phyloP scores from a whole-genome alignment of 1,284 basidiomycete genomes.

The Cutaneotrichosporon cavernicola region DNA sequence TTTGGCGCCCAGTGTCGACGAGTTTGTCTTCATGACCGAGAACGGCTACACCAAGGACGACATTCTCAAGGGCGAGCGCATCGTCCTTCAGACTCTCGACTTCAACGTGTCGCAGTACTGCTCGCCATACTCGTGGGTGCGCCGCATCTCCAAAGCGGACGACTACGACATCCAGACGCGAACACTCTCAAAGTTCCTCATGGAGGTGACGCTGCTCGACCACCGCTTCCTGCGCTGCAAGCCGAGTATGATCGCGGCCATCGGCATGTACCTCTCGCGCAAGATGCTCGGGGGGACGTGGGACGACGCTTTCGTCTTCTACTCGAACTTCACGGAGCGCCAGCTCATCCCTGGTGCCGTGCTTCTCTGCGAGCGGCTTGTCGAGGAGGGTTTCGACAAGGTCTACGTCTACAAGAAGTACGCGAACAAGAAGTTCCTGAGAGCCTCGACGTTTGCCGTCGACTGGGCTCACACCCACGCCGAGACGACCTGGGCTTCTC shows the following conservation, averaged over 20 bases:
- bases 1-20: constrained; percentile 84
- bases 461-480: constrained; percentile 55
- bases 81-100: constrained; percentile 85
- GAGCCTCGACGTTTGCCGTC: constrained; percentile 62
- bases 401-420: constrained; percentile 97
- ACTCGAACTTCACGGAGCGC: constrained; percentile 88
- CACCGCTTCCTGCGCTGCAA: constrained; percentile 90
- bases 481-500: constrained; percentile 20
- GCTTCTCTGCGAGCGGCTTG: constrained; percentile 79
- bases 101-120: constrained; percentile 97
- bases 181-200: constrained; percentile 95
- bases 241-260: constrained; percentile 91
- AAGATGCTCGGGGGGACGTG: constrained; percentile 89
- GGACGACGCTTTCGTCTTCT: constrained; percentile 89
- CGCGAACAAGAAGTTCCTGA: constrained; percentile 93
- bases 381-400: constrained; percentile 73
- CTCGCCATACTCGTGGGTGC: constrained; percentile 99
- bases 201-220: constrained; percentile 93
- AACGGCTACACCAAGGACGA: constrained; percentile 90
- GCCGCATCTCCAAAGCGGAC: constrained; percentile 97
- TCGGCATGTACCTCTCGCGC: constrained; percentile 94
- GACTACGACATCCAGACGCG: constrained; percentile 98
- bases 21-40: constrained; percentile 97
- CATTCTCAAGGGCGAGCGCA: constrained; percentile 95
- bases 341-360: constrained; percentile 81